Evolutionary conservation across 2,329 filamentous ascomycete species (phyloP), one percentile per base, ranked within the genome.

Genomic region (Didymella keratinophila): DNA sequence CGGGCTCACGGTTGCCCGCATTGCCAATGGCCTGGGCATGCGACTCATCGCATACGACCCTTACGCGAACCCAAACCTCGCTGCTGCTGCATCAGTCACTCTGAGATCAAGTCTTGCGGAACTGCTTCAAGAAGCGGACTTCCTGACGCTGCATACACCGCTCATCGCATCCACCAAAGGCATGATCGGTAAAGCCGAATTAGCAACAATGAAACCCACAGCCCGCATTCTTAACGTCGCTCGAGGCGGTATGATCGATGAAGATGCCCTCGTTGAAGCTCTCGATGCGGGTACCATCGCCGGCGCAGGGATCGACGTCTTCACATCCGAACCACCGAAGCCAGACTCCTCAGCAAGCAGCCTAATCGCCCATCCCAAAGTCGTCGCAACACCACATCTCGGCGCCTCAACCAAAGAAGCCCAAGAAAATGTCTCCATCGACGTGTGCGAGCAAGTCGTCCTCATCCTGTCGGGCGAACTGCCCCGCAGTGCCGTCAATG

Each of bases 351-450:
- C 84, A 4, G 89, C 90, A 2, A 83, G 82, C 11, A 82, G 81
- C 43, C 80, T 95, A 9, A 85, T 90, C 56, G 81, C 81, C 10
- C 91, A 94, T 66, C 84, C 87, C 0, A 88, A 86, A 64, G 90
- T 92, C 0, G 87, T 94, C 2, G 87, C 87, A 1, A 94, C 91
- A 8, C 91, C 91, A 1, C 91, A 95, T 73, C 81, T 95, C 0
- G 91, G 91, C 8, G 91, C 91, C 0, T 91, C 88, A 0, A 95
- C 91, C 0, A 84, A 90, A 32, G 91, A 95, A 81, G 91, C 91
- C 0, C 91, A 95, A 74, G 90, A 94, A 70, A 93, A 93, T 61
- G 91, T 93, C 3, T 91, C 89, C 1, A 85, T 93, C 62, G 91
- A 94, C 67, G 91, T 94, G 9, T 94, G 91, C 75, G 88, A 89